These are phyloP conservation scores for Diddensiella caesifluorescens DNA, from an alignment of 805 yeast genomes.

Conservation along the genomic window DNA sequence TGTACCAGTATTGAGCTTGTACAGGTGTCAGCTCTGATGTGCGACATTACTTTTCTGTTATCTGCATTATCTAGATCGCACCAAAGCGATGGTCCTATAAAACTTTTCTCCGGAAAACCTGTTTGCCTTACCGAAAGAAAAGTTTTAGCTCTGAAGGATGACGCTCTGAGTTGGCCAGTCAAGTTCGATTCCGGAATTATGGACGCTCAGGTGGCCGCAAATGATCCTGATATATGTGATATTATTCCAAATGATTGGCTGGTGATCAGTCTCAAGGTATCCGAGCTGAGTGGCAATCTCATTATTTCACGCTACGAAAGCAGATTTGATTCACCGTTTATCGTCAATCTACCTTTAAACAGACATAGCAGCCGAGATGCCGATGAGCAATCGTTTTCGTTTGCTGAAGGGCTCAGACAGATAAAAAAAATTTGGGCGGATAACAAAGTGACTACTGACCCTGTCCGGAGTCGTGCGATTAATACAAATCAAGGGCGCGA, in stretches of 20 bases:
- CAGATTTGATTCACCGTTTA: slow-evolving; percentile 35
- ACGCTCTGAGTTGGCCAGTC: neutral
- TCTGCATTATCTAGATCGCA: slow-evolving; percentile 11
- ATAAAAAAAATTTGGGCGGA: slow-evolving; percentile 48
- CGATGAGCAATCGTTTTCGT: slow-evolving; percentile 40
- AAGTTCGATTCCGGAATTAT: neutral
- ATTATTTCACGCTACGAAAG: slow-evolving; percentile 44
- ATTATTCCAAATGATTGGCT: slow-evolving; percentile 49
- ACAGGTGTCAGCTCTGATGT: slow-evolving; percentile 12
- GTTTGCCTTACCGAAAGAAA: slow-evolving; percentile 8
- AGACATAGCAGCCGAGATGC: slow-evolving; percentile 44
- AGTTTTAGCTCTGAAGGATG: neutral
- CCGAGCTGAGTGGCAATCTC: slow-evolving; percentile 53
- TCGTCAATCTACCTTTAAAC: slow-evolving; percentile 55
- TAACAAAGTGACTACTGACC: slow-evolving; percentile 58
- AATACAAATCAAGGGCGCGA: slow-evolving; percentile 54
- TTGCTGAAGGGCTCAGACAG: slow-evolving; percentile 42
- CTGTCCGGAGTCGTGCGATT: slow-evolving; percentile 47
- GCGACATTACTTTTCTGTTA: slow-evolving; percentile 13
- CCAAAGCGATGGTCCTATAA: too few relatives aligned
- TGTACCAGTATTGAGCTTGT: slow-evolving; percentile 17
- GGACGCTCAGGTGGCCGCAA: neutral
- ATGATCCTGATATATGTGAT: slow-evolving; percentile 9
- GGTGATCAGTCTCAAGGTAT: slow-evolving; percentile 56
- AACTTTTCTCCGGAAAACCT: too few relatives aligned